A percentile compares a stretch with the other conserved stretches of the same genome.
These are phyloP conservation scores for Helicostylum pulchrum DNA, from an alignment of 192 early-diverging fungal genomes.

Conservation along the genomic window DNA sequence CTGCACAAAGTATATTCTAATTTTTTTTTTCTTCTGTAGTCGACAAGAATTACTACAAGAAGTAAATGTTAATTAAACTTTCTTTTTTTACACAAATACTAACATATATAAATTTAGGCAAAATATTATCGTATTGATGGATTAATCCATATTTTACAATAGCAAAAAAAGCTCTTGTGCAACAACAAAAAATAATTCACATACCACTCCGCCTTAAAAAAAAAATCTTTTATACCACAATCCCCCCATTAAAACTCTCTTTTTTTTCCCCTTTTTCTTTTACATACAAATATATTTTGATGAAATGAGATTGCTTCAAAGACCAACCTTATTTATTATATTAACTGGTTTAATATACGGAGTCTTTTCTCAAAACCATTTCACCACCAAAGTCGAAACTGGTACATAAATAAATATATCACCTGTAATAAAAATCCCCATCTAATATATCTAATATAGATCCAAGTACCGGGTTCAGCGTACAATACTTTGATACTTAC, in stretches of 20 bases:
- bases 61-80: conserved; percentile 10
- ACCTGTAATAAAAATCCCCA: no score
- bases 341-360: no score
- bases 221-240: background rate
- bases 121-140: conserved; percentile 27
- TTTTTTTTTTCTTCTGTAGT: conserved; percentile 9
- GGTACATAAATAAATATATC: no score
- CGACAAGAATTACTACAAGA: conserved; percentile 30
- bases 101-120: conserved; percentile 12
- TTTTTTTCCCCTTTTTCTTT: no score
- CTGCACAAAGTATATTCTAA: background rate
- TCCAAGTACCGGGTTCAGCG: conserved; percentile 25
- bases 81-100: background rate
- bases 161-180: background rate
- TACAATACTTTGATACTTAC: conserved; percentile 22
- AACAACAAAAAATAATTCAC: background rate
- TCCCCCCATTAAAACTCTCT: no score
- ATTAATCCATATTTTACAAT: conserved; percentile 11
- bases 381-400: no score
- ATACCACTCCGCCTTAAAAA: background rate
- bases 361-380: no score
- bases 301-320: no score
- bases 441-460: conserved; percentile 8
- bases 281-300: no score
- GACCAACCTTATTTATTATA: no score